A percentile compares a stretch with the other conserved stretches of the same genome.
Evolutionary conservation across 805 yeast species (phyloP).

Genomic region (Wickerhamiella azymoides): DNA sequence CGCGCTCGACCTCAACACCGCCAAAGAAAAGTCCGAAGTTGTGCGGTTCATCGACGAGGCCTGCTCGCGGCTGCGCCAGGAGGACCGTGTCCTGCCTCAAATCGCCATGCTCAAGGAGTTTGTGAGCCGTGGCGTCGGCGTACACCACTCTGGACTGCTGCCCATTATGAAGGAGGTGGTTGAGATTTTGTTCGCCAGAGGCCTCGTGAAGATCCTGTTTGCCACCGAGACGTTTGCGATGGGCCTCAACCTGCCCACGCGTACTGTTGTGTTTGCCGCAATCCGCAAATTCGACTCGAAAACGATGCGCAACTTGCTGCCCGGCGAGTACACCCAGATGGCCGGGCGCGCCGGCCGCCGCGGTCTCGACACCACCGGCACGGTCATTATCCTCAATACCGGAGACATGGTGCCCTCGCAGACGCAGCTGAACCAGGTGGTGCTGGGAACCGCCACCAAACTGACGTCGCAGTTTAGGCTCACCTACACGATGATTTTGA

Average conservation of each 20-base stretch:
- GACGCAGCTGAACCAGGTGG: conserved; percentile 57
- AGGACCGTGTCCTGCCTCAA: conserved; percentile 89
- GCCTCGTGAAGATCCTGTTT: conserved; percentile 77
- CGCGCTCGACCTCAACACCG: conserved; percentile 64
- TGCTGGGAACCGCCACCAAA: conserved; percentile 81
- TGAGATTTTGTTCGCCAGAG: conserved; percentile 78
- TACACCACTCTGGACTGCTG: conserved; percentile 85
- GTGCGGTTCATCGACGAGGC: conserved; percentile 90
- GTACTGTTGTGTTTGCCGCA: conserved; percentile 86
- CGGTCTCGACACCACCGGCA: conserved; percentile 86
- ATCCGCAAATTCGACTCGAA: conserved; percentile 84
- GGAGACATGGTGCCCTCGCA: conserved; percentile 23
- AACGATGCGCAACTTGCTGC: conserved; percentile 62
- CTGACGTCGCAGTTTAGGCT: conserved; percentile 82
- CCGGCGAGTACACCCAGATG: conserved; percentile 98
- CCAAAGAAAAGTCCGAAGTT: conserved; percentile 79
- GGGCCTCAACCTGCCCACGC: conserved; percentile 94
- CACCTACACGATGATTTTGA: conserved; percentile 88
- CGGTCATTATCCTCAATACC: conserved; percentile 76
- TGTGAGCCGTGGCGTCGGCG: conserved; percentile 67
- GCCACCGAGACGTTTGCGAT: conserved; percentile 98
- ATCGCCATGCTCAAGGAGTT: conserved; percentile 69
- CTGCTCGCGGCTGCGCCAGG: conserved; percentile 71
- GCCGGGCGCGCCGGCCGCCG: conserved; percentile 98
- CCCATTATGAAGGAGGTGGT: conserved; percentile 90